Base-by-base conservation (phyloP, 495 filamentous ascomycete species). In the Penicillium paxilli region DNA sequence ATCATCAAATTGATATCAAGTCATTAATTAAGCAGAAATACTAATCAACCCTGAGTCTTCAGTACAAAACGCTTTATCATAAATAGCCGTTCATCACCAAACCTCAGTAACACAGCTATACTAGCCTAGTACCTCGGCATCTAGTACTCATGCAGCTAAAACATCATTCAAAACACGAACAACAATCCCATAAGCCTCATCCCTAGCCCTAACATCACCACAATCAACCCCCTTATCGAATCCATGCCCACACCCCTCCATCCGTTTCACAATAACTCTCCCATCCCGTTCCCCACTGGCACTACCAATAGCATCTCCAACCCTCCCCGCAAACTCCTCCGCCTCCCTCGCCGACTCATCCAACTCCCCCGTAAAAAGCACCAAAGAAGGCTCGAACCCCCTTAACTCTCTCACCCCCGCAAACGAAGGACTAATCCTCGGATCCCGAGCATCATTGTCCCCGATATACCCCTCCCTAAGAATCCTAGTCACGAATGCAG, bases 121-220 rank as follows among this genome's bases (percentile, higher is more conserved):
- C n/a, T n/a, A 28, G 1, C 26, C 26, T 8, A 28, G 26, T 28
- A n/a, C n/a, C n/a, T n/a, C n/a, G n/a, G 26, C 26, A 30, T 30
- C 26, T 30, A 30, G 1, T 30, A 8, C 26, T n/a, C n/a, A n/a
- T n/a, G n/a, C n/a, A n/a, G n/a, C 4, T 4, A 1, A 30, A 0
- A 30, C 26, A 30, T 30, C 26, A 9, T 9, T 30, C 26, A 30
- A 30, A 8, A 30, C 8, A 30, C 1, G 2, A 35, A 45, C 49
- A 53, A 32, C 51, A 28, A 46, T 38, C 28, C 41, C 44, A 46
- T 53, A 53, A 45, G 51, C 51, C 21, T 24, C 5, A 47, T 16
- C 30, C 17, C 22, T 53, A 23, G 12, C 11, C 30, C 37, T 44
- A 28, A 30, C 40, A 17, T 46, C 41, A 17, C 30, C 51, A 0